Percentiles rank a stretch among this genome's conserved stretches.
These are phyloP conservation scores for Amaranthus cruentus DNA, from an alignment of 148 eudicot genomes.

Conservation along the genomic window DNA sequence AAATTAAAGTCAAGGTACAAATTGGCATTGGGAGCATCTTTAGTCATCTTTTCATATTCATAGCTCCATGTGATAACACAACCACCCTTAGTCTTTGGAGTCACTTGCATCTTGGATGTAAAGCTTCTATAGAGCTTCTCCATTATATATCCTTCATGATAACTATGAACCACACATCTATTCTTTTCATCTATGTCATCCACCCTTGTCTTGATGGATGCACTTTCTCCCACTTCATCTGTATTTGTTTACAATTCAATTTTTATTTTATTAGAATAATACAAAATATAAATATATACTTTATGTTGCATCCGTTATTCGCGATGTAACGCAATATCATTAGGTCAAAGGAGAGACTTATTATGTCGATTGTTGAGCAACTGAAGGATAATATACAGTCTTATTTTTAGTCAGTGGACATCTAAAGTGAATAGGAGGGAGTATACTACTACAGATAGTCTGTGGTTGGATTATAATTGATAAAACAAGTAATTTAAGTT, in stretches of 20 bases:
- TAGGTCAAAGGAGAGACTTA: too few relatives aligned
- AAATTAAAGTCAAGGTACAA: constrained; percentile 11
- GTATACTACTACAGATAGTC: too few relatives aligned
- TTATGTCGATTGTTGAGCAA: too few relatives aligned
- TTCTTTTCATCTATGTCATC: constrained; percentile 16
- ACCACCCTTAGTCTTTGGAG: constrained; percentile 11
- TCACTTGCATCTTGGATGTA: constrained; percentile 14
- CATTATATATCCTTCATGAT: constrained; percentile 21
- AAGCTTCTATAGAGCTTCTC: constrained; percentile 16
- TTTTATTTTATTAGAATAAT: too few relatives aligned
- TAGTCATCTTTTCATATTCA: constrained; percentile 26
- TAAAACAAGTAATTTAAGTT: too few relatives aligned
- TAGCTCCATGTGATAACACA: constrained; percentile 22
- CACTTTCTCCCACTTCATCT: background rate
- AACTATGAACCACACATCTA: background rate
- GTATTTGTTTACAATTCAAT: background rate
- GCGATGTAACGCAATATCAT: too few relatives aligned
- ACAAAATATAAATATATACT: too few relatives aligned
- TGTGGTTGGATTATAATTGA: too few relatives aligned
- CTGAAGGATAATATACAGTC: too few relatives aligned
- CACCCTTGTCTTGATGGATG: constrained; percentile 6
- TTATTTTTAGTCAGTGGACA: too few relatives aligned
- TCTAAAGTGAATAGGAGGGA: too few relatives aligned
- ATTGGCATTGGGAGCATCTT: constrained; percentile 23
- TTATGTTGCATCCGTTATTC: too few relatives aligned